Evolutionary conservation across 1,284 basidiomycete species (phyloP).

Genomic region (Papiliotrema laurentii): DNA sequence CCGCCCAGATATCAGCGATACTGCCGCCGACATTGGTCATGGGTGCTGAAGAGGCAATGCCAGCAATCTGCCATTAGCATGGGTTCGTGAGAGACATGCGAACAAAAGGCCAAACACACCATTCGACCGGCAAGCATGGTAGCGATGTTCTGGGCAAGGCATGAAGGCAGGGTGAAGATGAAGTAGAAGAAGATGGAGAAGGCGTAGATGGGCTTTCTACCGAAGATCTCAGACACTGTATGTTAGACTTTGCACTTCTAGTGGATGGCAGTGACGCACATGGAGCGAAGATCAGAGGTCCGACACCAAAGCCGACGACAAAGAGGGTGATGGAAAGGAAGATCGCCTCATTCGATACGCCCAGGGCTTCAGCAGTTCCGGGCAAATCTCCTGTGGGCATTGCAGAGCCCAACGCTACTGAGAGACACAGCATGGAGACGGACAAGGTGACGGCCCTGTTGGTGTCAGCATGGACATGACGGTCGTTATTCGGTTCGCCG

Average conservation of each 20-base stretch:
- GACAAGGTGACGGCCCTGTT: conserved; percentile 28
- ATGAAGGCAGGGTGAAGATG: conserved; percentile 50
- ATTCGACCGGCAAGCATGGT: conserved; percentile 51
- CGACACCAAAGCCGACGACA: conserved; percentile 50
- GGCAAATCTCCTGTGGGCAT: conserved; percentile 50
- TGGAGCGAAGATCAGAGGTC: conserved; percentile 47
- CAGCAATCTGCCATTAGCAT: conserved; percentile 34
- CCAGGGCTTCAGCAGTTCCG: conserved; percentile 38
- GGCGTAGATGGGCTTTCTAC: conserved; percentile 46
- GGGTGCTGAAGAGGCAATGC: conserved; percentile 49
- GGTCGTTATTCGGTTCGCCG: too few species aligned
- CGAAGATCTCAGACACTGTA: conserved; percentile 42
- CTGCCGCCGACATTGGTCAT: conserved; percentile 52
- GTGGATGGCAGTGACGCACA: conserved; percentile 14
- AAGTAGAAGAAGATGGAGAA: conserved; percentile 49
- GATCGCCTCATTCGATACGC: conserved; percentile 47
- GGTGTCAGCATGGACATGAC: not conserved
- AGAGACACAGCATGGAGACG: conserved; percentile 29
- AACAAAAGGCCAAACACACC: conserved; percentile 15
- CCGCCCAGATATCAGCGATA: conserved; percentile 50
- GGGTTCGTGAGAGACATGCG: not conserved
- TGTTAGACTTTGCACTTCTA: not conserved
- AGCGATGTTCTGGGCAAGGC: conserved; percentile 48
- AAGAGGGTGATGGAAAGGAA: conserved; percentile 49
- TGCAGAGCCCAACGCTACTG: conserved; percentile 48